Conservation (phyloP, 1,284 basidiomycete species). For the Trametes pubescens region DNA sequence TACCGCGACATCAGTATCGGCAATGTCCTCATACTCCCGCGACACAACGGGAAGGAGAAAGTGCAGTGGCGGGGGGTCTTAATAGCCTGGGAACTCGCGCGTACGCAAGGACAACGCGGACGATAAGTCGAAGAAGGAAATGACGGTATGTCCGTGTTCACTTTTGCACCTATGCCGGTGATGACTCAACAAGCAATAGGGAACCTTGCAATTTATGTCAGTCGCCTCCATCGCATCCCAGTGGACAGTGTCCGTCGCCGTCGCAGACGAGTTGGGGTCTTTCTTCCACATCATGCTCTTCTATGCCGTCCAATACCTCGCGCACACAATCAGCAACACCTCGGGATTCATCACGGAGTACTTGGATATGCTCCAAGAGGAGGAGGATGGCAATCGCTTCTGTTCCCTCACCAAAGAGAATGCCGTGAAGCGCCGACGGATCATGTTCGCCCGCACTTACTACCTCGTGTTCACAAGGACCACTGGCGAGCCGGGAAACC, state of each 20-base stretch:
- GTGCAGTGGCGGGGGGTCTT: slow-evolving; percentile 14
- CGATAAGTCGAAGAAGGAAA: slow-evolving; percentile 4
- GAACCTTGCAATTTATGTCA: slow-evolving; percentile 25
- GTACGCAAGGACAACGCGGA: not conserved
- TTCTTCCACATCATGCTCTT: slow-evolving; percentile 26
- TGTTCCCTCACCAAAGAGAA: no score
- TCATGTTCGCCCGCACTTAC: no score
- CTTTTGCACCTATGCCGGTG: no score
- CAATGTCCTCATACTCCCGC: slow-evolving; percentile 23
- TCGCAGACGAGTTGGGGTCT: slow-evolving; percentile 24
- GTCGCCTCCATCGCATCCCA: not conserved
- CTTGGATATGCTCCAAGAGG: no score
- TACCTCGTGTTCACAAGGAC: no score
- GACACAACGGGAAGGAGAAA: not conserved
- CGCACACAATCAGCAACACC: not conserved
- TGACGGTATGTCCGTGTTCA: no score
- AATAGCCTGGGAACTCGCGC: slow-evolving; percentile 23
- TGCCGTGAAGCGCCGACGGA: no score
- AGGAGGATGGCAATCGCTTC: no score
- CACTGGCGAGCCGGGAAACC: no score
- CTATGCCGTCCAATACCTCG: slow-evolving; percentile 15
- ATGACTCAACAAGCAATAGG: no score
- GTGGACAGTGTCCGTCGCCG: not conserved
- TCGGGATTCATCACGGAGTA: slow-evolving; percentile 8
- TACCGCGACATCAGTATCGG: slow-evolving; percentile 27